A percentile compares a stretch with the other conserved stretches of the same genome.
phyloP scores from a whole-genome alignment of 306 rosid genomes.

The Betula pendula region DNA sequence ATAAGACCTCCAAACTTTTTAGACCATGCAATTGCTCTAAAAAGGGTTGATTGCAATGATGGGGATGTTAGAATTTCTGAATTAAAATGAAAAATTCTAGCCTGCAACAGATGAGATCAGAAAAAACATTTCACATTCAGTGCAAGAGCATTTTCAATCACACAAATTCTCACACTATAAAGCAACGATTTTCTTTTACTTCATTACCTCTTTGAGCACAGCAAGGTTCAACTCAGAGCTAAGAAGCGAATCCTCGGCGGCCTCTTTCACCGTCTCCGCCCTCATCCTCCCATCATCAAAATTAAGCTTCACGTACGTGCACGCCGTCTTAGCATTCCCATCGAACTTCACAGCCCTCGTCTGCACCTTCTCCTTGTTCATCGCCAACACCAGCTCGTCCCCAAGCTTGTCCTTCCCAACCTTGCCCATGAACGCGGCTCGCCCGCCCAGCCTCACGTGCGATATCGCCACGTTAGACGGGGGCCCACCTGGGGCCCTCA shows the following conservation, averaged over 20 bases:
- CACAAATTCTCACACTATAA: neutral
- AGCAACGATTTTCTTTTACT: neutral
- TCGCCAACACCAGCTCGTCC: constrained; percentile 63
- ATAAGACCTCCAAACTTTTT: constrained; percentile 51
- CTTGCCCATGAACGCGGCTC: constrained; percentile 86
- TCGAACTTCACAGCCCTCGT: constrained; percentile 74
- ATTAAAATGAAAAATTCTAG: constrained; percentile 57
- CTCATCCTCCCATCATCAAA: constrained; percentile 66
- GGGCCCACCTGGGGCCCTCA: constrained; percentile 75
- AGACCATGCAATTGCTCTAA: constrained; percentile 43
- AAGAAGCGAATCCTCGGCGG: constrained; percentile 70
- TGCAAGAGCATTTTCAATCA: neutral
- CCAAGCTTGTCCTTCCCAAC: constrained; percentile 73
- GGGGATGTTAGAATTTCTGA: constrained; percentile 56
- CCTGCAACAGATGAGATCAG: constrained; percentile 40
- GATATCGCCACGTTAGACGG: constrained; percentile 85
- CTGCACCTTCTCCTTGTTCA: constrained; percentile 85
- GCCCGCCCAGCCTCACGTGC: constrained; percentile 86
- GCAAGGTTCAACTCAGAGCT: constrained; percentile 68
- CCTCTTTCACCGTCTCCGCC: constrained; percentile 54
- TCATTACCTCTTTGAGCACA: constrained; percentile 74
- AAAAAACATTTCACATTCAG: constrained; percentile 8
- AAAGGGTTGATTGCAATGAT: constrained; percentile 40
- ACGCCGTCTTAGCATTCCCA: constrained; percentile 42
- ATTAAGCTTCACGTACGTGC: constrained; percentile 59